These are phyloP conservation scores for Lachancea waltii DNA, from an alignment of 805 yeast species.

Conservation along the genomic window DNA sequence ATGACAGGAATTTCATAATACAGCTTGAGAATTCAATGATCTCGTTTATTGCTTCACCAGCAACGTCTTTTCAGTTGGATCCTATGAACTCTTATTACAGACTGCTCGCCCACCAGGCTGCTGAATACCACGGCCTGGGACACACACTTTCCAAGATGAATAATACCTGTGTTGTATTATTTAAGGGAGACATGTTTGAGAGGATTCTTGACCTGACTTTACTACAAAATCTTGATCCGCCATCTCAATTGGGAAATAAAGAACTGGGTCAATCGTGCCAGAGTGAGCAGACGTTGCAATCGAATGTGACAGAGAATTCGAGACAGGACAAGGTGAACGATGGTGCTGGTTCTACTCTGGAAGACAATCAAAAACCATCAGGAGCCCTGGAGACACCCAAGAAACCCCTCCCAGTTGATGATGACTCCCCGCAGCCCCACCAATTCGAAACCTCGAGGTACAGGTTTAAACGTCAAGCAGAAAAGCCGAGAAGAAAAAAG, in stretches of 20 bases:
- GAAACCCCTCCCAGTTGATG: constrained; percentile 6
- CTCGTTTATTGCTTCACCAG: constrained; percentile 39
- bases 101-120: constrained; percentile 60
- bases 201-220: constrained; percentile 12
- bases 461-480: constrained; percentile 12
- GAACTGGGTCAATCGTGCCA: no score
- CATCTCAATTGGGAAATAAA: background rate
- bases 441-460: constrained; percentile 24
- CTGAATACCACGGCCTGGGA: constrained; percentile 57
- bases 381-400: constrained; percentile 9
- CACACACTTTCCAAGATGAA: constrained; percentile 47
- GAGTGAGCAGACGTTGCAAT: no score
- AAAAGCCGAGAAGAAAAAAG: constrained; percentile 9
- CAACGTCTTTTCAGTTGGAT: constrained; percentile 37
- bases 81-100: constrained; percentile 67
- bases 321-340: no score
- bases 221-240: constrained; percentile 20
- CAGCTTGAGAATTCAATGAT: constrained; percentile 43
- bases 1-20: constrained; percentile 45
- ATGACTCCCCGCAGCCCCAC: constrained; percentile 22
- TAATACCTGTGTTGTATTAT: constrained; percentile 42
- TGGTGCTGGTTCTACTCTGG: no score
- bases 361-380: no score
- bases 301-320: no score
- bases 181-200: constrained; percentile 31